Evolutionary conservation across 805 yeast genomes (phyloP), one percentile per base, ranked within the genome.

Genomic region (Lachancea cidri): DNA sequence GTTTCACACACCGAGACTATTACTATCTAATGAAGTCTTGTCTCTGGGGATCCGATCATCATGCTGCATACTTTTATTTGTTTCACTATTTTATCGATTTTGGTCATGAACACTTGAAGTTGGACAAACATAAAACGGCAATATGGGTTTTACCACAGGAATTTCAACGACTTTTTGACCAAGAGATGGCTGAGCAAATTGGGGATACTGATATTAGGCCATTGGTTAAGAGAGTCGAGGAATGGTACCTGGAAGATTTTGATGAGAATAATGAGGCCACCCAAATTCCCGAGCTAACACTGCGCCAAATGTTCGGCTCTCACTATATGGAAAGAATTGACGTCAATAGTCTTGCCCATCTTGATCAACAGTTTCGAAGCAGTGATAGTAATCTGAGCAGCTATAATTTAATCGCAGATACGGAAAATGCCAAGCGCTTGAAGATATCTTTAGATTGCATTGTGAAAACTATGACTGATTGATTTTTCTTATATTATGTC

Each of bases 1-100:
- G 36, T 4, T 49, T 50, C 33, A 50, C 43, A 13, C 33, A 43
- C 1, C 35, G 39, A 29, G 57, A 52, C 33, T 52, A 45, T 36
- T 46, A 38, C 9, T 38, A 30, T 33, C 42, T 41, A 24, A 38
- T 44, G 36, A 19, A 33, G 4, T 24, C 38, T n/a, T 18, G 38
- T 2, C 17, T 35, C 4, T 30, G 31, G n/a, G 42, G 42, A 4
- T 15, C 22, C 13, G 29, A 35, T 18, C 33, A 15, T 9, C 14
- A 15, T 5, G 33, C 35, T 11, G 22, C 40, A 15, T 38, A 35
- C 29, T 38, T 22, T 19, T 38, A 41, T 29, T 33, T 39, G n/a
- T 41, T 32, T 22, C 42, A 44, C 19, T 41, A 39, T 31, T 25
- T 43, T 20, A 25, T 40, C 15, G 36, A 46, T 9, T 31, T 33